These are phyloP conservation scores for Blepharisma undulans DNA, from an alignment of 169 alveolate genomes.

Conservation along the genomic window DNA sequence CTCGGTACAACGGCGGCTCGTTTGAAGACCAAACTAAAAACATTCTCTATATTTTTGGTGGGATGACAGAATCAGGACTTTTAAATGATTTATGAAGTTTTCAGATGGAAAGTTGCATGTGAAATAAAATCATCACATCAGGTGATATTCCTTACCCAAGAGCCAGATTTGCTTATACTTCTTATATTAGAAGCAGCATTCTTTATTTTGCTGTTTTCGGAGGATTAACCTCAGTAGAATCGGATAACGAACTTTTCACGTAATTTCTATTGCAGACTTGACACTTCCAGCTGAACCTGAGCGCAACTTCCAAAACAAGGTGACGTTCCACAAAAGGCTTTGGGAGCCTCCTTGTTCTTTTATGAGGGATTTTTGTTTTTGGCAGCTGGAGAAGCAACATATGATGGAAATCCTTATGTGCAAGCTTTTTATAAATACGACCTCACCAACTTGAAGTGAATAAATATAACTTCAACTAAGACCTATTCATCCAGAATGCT, in stretches of 20 bases:
- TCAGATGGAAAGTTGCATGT: not conserved
- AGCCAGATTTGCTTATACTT: not conserved
- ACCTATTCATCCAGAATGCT: not conserved
- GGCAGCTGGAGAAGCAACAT: not conserved
- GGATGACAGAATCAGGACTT: constrained; percentile 16
- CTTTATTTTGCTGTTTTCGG: not conserved
- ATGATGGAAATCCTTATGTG: not conserved
- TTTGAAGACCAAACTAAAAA: not conserved
- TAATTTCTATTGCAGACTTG: not conserved
- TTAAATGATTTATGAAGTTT: not conserved
- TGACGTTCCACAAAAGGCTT: not conserved
- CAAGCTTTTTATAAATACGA: not conserved
- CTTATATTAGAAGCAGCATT: not conserved
- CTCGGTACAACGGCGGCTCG: not conserved
- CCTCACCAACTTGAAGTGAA: not conserved
- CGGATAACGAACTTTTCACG: not conserved
- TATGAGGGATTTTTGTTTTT: not conserved
- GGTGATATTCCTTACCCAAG: not conserved
- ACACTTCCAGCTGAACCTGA: not conserved
- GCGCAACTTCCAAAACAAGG: not conserved
- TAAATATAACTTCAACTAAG: not conserved
- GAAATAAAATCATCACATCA: not conserved
- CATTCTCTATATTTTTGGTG: not conserved
- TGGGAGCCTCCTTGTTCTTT: not conserved
- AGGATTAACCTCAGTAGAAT: not conserved